Base-by-base conservation (phyloP, 2,329 filamentous ascomycete species). In the Fusarium drepaniforme region DNA sequence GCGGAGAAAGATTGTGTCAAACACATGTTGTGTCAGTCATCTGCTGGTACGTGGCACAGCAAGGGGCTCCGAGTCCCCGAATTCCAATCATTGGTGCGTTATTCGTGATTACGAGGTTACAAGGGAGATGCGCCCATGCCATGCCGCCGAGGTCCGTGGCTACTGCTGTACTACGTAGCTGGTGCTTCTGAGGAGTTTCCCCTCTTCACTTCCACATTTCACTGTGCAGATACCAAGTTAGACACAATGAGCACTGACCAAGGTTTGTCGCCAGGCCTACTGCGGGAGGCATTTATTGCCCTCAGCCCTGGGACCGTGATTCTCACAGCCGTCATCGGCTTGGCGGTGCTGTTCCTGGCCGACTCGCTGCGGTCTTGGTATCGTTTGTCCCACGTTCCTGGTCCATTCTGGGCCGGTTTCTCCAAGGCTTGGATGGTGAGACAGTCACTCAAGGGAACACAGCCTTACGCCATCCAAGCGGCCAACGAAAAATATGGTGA, bases 301-400 rank as follows among this genome's bases (percentile, higher is more conserved):
- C 51, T 72, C 13, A 25, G 6, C 0, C 37, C 58, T 8, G 25
- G n/a, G 4, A 18, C 25, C 12, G 15, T 59, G 9, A n/a, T 72
- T 11, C 16, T 23, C 1, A 68, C 64, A 1, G 18, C 16, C 8
- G n/a, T 12, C 8, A 11, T 61, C 15, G 51, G 64, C 5, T 21
- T 66, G 8, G 21, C 53, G 16, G 8, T 71, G 6, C 12, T 74
- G 28, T 69, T 75, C n/a, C 8, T 78, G 3, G 64, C 63, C 1
- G 64, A 78, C 16, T 53, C 73, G 0, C 38, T 75, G 25, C 71
- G 70, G 5, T 16, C 57, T 1, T 83, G 82, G 81, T 75, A 79
- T 64, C 81, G 80, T 44, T 76, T 84, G 37, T 81, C 78, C 9
- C 81, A 83, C 63, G 68, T 84, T 25, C 82, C 81, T 0, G 82